These are phyloP conservation scores for Trichosporon sp. DNA, from an alignment of 1,284 basidiomycete genomes.

Conservation along the genomic window DNA sequence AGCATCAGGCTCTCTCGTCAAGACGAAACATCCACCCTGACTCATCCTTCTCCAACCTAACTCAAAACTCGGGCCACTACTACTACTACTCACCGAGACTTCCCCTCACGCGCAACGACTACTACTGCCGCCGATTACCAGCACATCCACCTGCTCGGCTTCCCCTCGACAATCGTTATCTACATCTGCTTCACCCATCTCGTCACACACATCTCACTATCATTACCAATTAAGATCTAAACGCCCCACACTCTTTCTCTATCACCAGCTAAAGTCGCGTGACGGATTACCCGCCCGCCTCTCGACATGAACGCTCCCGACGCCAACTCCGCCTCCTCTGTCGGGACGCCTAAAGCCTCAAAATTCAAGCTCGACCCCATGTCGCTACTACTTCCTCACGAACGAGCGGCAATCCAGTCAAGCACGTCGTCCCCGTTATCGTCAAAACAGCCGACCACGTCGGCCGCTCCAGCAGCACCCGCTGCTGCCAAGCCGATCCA, in stretches of 20 bases:
- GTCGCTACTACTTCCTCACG: conserved; percentile 45
- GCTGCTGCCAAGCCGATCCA: background rate
- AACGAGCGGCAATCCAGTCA: conserved; percentile 22
- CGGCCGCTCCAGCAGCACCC: background rate
- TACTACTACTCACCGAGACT: background rate
- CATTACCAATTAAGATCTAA: background rate
- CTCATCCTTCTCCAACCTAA: background rate
- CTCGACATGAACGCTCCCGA: background rate
- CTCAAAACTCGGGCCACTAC: background rate
- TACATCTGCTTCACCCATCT: background rate
- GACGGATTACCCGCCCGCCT: background rate
- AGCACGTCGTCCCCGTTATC: background rate
- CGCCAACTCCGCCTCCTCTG: background rate
- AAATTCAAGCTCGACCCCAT: conserved; percentile 47
- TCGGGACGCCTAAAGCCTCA: background rate
- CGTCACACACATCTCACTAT: background rate
- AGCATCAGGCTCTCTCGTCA: background rate
- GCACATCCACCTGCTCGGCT: background rate
- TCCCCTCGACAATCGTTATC: background rate
- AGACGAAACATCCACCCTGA: conserved; percentile 1
- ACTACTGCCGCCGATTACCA: background rate
- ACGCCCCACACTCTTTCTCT: background rate
- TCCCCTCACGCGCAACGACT: background rate
- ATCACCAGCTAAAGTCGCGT: background rate
- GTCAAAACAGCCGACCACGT: background rate